Evolutionary conservation across 352 stramenopile genomes (phyloP).

Genomic region (Globisporangium ultimum): DNA sequence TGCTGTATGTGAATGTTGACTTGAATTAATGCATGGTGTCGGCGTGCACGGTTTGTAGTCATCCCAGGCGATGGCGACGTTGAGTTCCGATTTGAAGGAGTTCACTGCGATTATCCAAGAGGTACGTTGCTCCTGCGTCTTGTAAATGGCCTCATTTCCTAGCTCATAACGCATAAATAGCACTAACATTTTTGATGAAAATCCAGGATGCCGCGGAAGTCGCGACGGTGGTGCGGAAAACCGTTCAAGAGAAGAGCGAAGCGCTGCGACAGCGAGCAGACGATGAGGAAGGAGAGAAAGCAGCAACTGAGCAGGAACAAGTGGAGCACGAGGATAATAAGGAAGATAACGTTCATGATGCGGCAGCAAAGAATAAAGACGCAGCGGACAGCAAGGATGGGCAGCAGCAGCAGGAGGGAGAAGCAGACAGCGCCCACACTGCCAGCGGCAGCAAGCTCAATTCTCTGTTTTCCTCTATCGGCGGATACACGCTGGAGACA

Average conservation of each 20-base stretch:
- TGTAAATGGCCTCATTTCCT: not conserved
- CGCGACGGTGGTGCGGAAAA: conserved; percentile 48
- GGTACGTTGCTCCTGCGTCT: conserved; percentile 7
- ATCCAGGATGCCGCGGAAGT: conserved; percentile 52
- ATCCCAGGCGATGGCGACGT: conserved; percentile 65
- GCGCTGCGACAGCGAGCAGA: conserved; percentile 32
- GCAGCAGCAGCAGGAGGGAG: conserved; percentile 1
- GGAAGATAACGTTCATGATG: not conserved
- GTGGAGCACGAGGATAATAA: conserved; percentile 10
- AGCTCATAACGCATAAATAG: not conserved
- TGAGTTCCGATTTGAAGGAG: conserved; percentile 70
- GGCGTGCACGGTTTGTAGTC: conserved; percentile 23
- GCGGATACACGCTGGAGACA: conserved; percentile 19
- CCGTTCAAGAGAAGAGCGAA: conserved; percentile 48
- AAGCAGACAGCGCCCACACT: not conserved
- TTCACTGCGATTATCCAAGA: conserved; percentile 69
- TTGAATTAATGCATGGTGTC: not conserved
- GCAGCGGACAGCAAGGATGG: conserved; percentile 4
- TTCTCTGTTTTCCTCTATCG: conserved; percentile 61
- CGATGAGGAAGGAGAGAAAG: conserved; percentile 11
- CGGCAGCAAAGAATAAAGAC: conserved; percentile 10
- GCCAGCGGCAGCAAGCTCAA: conserved; percentile 15
- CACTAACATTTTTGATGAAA: not conserved
- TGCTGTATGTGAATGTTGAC: not conserved
- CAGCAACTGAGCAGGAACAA: conserved; percentile 10